These are phyloP conservation scores for Tothia fuscella DNA, from an alignment of 2,329 filamentous ascomycete species.

Conservation along the genomic window DNA sequence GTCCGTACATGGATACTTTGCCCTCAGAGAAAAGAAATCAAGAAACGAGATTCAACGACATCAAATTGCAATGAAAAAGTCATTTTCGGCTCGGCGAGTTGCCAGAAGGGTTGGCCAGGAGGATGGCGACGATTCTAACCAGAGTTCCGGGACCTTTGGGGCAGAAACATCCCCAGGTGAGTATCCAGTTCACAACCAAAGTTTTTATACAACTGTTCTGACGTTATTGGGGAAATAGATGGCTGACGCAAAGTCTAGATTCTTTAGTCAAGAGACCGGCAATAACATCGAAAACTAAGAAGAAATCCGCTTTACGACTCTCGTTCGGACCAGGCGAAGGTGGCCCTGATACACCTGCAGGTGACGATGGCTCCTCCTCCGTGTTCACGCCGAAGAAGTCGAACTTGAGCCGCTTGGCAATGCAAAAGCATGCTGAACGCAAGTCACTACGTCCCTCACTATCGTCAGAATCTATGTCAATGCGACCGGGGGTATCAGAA, in stretches of 20 bases:
- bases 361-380: slow-evolving; percentile 36
- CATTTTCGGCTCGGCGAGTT: slow-evolving; percentile 48
- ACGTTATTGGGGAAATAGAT: slow-evolving; percentile 16
- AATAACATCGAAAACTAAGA: slow-evolving; percentile 41
- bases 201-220: slow-evolving; percentile 19
- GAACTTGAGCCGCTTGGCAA: slow-evolving; percentile 48
- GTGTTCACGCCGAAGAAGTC: slow-evolving; percentile 51
- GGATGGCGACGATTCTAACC: slow-evolving; percentile 41
- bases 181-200: slow-evolving; percentile 18
- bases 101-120: slow-evolving; percentile 67
- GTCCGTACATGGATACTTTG: no score
- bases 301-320: slow-evolving; percentile 62
- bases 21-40: no score
- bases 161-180: slow-evolving; percentile 5
- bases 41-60: no score
- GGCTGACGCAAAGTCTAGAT: slow-evolving; percentile 34
- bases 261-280: slow-evolving; percentile 43
- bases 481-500: slow-evolving; percentile 38
- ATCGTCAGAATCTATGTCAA: slow-evolving; percentile 39
- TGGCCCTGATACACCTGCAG: slow-evolving; percentile 42
- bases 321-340: slow-evolving; percentile 59
- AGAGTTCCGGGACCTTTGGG: neutral
- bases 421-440: slow-evolving; percentile 55
- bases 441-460: slow-evolving; percentile 36
- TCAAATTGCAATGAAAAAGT: slow-evolving; percentile 52